Base-by-base conservation (phyloP, 75 land plant species). In the Azolla pinnata region DNA sequence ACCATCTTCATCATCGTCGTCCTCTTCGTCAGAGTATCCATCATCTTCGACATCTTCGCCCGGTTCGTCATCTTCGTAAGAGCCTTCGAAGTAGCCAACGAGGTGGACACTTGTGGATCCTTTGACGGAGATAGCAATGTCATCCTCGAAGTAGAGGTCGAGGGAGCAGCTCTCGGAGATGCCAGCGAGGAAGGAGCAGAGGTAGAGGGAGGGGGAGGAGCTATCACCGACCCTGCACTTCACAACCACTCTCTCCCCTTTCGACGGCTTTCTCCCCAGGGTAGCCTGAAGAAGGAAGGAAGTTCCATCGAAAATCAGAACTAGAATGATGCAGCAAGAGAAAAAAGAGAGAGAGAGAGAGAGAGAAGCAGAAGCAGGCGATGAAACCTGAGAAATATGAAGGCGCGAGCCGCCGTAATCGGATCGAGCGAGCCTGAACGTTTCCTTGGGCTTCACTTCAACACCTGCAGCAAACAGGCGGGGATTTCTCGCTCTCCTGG, bases 41-140 rank as follows among this genome's bases (percentile, higher is more conserved):
- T 74, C 76, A 16, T 51, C 72, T 27, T 69, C 67, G 18, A 56
- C 71, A 48, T 63, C 51, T 18, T 68, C 53, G 21, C 55, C 70
- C 31, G 57, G 62, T 10, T 77, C 81, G 26, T 62, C 59, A 0
- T 80, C 82, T 63, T 79, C 83, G 48, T 75, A 76, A 23, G 35
- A 26, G 18, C 25, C 54, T 19, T 52, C 54, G 14, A 52, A 81
- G 54, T 84, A 88, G 8, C 95, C 95, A 21, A 73, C 42, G 23
- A 88, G 85, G 67, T 79, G 83, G 29, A 84, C 73, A 66, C 85
- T 80, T n/a, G 73, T 57, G n/a, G 81, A 72, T 31, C 95, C 95
- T 38, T 78, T 40, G 31, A 88, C 86, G 7, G 83, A 70, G 67
- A 88, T 84, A 0, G 71, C 51, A 5, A 88, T 83, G 3, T 82